Base-by-base conservation (phyloP, 192 early-diverging fungal species). In the Gamsiella multidivaricata region DNA sequence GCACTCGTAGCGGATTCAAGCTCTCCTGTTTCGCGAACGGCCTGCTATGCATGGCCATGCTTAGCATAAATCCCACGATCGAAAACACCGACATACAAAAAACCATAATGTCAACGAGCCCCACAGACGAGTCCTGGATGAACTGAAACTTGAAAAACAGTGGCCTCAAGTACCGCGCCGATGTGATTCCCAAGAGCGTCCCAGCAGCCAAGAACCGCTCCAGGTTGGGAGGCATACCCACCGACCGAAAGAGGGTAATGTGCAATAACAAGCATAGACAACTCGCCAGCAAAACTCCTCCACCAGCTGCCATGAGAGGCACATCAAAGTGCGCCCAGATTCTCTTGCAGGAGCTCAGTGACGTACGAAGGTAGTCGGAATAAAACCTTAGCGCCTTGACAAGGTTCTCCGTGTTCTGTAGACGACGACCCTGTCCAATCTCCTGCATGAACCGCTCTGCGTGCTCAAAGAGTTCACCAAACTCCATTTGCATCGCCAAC, bases 321-420 rank as follows among this genome's bases (percentile, higher is more conserved):
- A 88, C 79, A 53, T 98, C 95, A 70, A 98, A 98, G 31, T 94
- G 93, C 17, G 96, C 94, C 97, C 97, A 98, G 39, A 94, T 88
- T 32, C 86, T 80, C n/a, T 94, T 89, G 59, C 93, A 88, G 18
- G 89, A 87, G 15, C 85, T 84, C 15, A 98, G 83, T 0, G 92
- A 85, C 6, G 71, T 69, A 1, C 90, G 76, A 43, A 91, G 80
- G 58, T 92, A 93, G 18, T 50, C 71, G 22, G 79, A 70, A 42
- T 80, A 81, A 29, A 80, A 65, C 28, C 42, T 29, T 20, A 74
- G 25, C 3, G 61, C 54, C 34, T 67, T 23, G 10, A 78, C 71
- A 43, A 83, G 18, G 31, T 75, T 49, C n/a, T 80, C 63, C 11
- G 32, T 54, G 11, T 5, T 47, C 36, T 58, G 46, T 7, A 28